These are phyloP conservation scores for Chloranthus sessilifolius DNA, from an alignment of 164 flowering plant species.

Conservation along the genomic window DNA sequence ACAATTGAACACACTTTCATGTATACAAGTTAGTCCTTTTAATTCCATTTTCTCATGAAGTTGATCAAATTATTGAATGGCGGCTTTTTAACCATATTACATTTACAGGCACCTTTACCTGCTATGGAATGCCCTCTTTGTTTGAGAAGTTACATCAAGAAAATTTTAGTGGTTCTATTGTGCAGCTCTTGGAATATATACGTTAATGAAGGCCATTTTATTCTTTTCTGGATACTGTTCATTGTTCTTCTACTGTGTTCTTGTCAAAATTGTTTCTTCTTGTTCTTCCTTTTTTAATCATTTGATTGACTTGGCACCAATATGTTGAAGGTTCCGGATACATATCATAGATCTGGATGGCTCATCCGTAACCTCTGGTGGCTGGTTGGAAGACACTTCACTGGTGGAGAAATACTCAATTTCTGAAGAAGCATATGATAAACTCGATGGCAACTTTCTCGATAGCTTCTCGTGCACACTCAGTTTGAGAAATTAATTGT, in stretches of 20 bases:
- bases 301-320: constrained; percentile 8
- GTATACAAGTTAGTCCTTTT: no score
- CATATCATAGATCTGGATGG: constrained; percentile 91
- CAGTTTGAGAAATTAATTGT: no score
- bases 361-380: constrained; percentile 90
- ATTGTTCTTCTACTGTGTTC: background rate
- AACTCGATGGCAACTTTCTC: constrained; percentile 77
- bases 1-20: no score
- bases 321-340: constrained; percentile 55
- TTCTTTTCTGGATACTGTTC: background rate
- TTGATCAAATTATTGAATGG: no score
- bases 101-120: no score
- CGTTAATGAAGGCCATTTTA: background rate
- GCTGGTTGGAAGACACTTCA: constrained; percentile 97
- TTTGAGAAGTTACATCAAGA: no score
- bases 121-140: no score
- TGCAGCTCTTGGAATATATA: no score
- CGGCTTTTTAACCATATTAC: no score
- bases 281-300: background rate
- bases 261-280: background rate
- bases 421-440: constrained; percentile 82
- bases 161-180: no score
- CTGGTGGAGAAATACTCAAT: constrained; percentile 89
- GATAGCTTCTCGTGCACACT: no score
- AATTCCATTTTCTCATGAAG: no score